These are phyloP conservation scores for Plasmodium knowlesi DNA, from an alignment of 169 alveolate genomes.

Conservation along the genomic window DNA sequence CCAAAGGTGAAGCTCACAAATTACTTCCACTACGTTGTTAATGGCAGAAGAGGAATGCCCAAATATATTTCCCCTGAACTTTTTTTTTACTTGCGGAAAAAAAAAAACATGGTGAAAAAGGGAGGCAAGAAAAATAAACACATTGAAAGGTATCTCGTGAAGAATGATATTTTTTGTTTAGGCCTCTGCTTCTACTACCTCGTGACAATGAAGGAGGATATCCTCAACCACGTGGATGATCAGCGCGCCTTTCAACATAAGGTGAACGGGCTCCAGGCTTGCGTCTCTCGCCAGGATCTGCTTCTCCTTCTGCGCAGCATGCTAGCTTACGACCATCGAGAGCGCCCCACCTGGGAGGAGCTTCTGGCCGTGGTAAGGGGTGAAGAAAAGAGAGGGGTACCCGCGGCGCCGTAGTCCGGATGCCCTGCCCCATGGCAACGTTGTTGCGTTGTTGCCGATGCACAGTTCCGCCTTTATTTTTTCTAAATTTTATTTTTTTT, in stretches of 20 bases:
- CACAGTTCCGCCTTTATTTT: background rate
- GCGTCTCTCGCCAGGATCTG: slow-evolving; percentile 14
- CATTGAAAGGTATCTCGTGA: slow-evolving; percentile 22
- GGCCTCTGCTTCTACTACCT: slow-evolving; percentile 64
- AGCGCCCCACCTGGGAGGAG: slow-evolving; percentile 27
- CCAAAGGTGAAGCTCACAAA: slow-evolving; percentile 23
- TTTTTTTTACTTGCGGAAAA: slow-evolving; percentile 19
- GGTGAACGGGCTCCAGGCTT: background rate
- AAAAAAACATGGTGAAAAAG: background rate
- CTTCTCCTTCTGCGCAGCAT: slow-evolving; percentile 12
- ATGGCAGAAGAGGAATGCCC: slow-evolving; percentile 17
- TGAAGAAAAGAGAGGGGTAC: background rate
- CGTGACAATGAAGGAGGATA: slow-evolving; percentile 56
- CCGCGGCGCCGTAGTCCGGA: background rate
- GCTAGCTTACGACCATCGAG: slow-evolving; percentile 28
- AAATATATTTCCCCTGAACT: slow-evolving; percentile 70
- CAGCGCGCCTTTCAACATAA: slow-evolving; percentile 12
- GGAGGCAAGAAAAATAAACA: slow-evolving; percentile 9
- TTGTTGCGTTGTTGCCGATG: background rate
- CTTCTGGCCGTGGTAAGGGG: background rate
- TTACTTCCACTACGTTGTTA: slow-evolving; percentile 42
- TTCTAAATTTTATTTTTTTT: background rate
- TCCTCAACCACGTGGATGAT: slow-evolving; percentile 20
- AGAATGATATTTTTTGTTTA: slow-evolving; percentile 57
- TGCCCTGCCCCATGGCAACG: background rate